Evolutionary conservation across 495 filamentous ascomycete genomes (phyloP), one percentile per base, ranked within the genome.

Genomic region (Penicillium turbatum): DNA sequence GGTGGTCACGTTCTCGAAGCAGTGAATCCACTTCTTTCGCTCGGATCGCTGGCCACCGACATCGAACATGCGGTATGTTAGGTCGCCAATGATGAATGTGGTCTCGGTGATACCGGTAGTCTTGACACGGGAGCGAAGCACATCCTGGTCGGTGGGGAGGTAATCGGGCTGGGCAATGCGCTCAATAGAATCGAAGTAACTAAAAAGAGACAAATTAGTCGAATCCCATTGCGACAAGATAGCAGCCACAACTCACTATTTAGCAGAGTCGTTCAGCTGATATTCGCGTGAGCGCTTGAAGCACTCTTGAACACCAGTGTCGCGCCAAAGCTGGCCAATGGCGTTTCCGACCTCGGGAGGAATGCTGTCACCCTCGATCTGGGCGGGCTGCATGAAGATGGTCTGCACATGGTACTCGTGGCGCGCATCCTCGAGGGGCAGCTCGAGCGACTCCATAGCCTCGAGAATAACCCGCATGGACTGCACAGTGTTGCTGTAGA

Each of bases 21-120:
- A 96, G 78, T 99, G 93, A 54, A 99, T 99, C 93, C 93, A 99
- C 86, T 99, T 99, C 87, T 99, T 99, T 59, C 93, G 88, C 74
- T 99, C 93, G 1, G 95, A 97, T 62, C 93, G 87, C 74, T 97
- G 93, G 64, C 93, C 93, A 79, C 93, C 93, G 30, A 99, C 93
- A 70, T 99, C 93, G 76, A 97, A 97, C 93, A 99, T 99, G 51
- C 95, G 86, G 76, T 97, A 99, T 29, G 91, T 97, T 65, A 99
- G 76, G 63, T 97, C 90, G 55, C 93, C 95, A 59, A 97, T 95
- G 67, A 95, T 92, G 75, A 99, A 99, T 40, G 91, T 93, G 16
- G 93, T 97, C 75, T 99, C 93, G 15, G 90, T 99, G 65, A 99
- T 97, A 84, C 93, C 95, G 44, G 93, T 99, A 21, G 93, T 99